phyloP scores from a whole-genome alignment of 768 basidiomycete genomes.

The Lentinula boryana region DNA sequence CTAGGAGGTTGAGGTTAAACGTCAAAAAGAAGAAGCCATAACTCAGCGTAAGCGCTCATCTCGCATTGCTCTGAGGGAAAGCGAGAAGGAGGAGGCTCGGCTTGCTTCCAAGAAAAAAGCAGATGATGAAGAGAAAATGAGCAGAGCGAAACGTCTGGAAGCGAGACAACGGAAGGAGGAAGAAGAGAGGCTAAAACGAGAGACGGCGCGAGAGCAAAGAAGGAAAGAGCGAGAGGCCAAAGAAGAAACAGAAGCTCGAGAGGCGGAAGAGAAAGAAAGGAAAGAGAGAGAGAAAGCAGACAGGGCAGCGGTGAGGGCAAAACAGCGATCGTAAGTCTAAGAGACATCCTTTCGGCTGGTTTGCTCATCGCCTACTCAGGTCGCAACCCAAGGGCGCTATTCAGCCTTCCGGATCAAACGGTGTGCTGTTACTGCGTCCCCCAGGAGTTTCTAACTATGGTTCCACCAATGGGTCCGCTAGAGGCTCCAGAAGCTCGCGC shows the following conservation, averaged over 20 bases:
- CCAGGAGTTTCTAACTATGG: not conserved
- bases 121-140: conserved; percentile 65
- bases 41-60: conserved; percentile 88
- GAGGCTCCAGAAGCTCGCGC: conserved; percentile 47
- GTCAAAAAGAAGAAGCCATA: conserved; percentile 65
- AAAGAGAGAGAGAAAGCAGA: not conserved
- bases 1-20: conserved; percentile 60
- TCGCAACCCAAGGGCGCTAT: not conserved
- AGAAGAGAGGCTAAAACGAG: conserved; percentile 44
- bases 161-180: conserved; percentile 54
- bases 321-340: not conserved
- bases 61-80: conserved; percentile 77
- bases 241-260: conserved; percentile 30
- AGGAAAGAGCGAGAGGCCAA: conserved; percentile 40
- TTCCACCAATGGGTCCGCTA: conserved; percentile 21
- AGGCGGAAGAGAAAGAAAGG: conserved; percentile 21
- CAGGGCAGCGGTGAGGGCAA: not conserved
- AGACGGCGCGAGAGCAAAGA: conserved; percentile 54
- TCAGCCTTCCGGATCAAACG: not conserved
- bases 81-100: conserved; percentile 69
- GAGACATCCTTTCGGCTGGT: not conserved
- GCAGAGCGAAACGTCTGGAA: conserved; percentile 55
- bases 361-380: not conserved
- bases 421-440: not conserved
- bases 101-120: conserved; percentile 50